A percentile compares a stretch with the other conserved stretches of the same genome.
Evolutionary conservation across 2,329 filamentous ascomycete species (phyloP).

Genomic region (Gliomastix tumulicola): DNA sequence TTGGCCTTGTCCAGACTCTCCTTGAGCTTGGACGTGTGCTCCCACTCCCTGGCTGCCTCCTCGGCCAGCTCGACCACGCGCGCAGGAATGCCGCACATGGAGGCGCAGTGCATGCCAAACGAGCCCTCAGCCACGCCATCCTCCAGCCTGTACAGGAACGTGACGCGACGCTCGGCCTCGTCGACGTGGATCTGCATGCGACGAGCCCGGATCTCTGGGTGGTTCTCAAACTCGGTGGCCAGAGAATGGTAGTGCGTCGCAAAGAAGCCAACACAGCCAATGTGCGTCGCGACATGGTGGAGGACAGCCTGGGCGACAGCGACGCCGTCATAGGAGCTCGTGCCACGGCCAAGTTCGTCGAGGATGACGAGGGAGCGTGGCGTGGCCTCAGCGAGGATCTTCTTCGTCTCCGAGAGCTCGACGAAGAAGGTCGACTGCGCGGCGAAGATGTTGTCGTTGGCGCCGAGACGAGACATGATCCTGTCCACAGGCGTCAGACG

Average conservation of each 20-base stretch:
- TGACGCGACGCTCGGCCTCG: conserved; percentile 75
- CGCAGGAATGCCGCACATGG: conserved; percentile 89
- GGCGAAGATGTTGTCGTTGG: conserved; percentile 98
- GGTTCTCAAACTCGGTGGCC: conserved; percentile 80
- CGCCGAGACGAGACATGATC: conserved; percentile 96
- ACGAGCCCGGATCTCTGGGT: conserved; percentile 79
- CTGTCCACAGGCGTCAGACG: conserved; percentile 86
- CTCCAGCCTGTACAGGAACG: conserved; percentile 92
- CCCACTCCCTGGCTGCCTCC: conserved; percentile 83
- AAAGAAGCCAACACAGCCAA: conserved; percentile 93
- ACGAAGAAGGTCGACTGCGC: conserved; percentile 98
- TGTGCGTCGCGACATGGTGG: conserved; percentile 90
- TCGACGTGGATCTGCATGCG: conserved; percentile 96
- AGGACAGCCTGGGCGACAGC: conserved; percentile 94
- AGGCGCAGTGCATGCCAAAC: conserved; percentile 98
- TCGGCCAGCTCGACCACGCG: conserved; percentile 83
- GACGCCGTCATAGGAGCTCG: conserved; percentile 91
- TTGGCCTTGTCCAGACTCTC: conserved; percentile 79
- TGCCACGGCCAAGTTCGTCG: conserved; percentile 91
- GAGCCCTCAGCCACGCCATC: conserved; percentile 90
- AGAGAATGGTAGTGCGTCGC: conserved; percentile 96
- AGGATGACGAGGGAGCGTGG: conserved; percentile 92
- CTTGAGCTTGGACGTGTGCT: conserved; percentile 86
- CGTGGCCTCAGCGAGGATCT: conserved; percentile 91
- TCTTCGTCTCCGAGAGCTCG: conserved; percentile 94